Evolutionary conservation across 441 rosid genomes (phyloP).

Genomic region (Populus hybrid): DNA sequence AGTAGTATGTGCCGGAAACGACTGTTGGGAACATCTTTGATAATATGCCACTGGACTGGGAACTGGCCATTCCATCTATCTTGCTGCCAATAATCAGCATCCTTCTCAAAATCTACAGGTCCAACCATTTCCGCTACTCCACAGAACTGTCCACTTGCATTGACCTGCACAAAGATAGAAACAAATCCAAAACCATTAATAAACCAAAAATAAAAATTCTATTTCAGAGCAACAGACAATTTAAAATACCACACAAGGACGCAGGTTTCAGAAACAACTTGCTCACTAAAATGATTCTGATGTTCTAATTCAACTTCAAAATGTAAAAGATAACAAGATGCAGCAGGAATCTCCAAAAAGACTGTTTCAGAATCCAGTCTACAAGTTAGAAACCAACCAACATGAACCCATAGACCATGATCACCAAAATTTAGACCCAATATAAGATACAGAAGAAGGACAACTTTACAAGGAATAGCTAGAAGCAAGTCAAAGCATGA

Average conservation of each 20-base stretch:
- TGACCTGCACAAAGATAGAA: conserved; percentile 46
- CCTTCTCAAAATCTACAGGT: conserved; percentile 67
- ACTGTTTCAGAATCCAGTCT: background rate
- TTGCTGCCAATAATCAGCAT: conserved; percentile 78
- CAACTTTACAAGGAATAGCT: background rate
- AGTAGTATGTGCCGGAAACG: conserved; percentile 65
- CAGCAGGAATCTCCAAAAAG: background rate
- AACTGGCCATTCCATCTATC: conserved; percentile 91
- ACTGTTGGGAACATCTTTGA: conserved; percentile 75
- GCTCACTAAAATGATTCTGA: background rate
- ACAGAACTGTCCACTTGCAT: conserved; percentile 83
- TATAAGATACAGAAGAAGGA: background rate
- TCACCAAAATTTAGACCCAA: background rate
- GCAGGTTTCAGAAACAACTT: background rate
- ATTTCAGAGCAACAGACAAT: background rate
- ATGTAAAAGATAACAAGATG: background rate
- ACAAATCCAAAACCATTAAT: conserved; percentile 5
- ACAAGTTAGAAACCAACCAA: background rate
- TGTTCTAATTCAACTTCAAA: background rate
- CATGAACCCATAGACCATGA: background rate
- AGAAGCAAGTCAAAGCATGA: background rate
- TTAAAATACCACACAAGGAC: background rate
- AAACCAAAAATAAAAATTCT: background rate
- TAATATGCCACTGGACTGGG: conserved; percentile 72
- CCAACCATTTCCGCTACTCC: conserved; percentile 83